Percentiles rank a stretch among this genome's conserved stretches.
Conservation (phyloP, 2,329 filamentous ascomycete species). For the Phialophora tarda region DNA sequence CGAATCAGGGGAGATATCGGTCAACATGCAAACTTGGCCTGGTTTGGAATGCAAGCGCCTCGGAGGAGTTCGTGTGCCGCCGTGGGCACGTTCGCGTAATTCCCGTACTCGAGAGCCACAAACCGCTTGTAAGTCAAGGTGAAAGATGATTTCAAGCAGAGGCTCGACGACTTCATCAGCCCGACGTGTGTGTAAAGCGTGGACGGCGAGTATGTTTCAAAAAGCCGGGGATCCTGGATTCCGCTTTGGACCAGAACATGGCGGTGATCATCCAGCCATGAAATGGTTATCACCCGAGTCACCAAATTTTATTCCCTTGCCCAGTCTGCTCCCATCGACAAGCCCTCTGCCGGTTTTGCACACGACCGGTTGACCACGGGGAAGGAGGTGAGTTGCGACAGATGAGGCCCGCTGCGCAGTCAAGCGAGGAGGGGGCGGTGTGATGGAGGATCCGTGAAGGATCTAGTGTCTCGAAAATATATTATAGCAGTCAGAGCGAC, state of each 20-base stretch:
- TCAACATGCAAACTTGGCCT: conserved; percentile 27
- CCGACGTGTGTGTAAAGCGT: background rate
- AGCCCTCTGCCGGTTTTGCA: background rate
- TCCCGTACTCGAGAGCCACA: conserved; percentile 14
- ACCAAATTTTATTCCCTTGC: conserved; percentile 10
- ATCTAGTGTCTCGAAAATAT: conserved; percentile 19
- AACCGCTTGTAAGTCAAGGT: background rate
- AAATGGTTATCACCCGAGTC: conserved; percentile 12
- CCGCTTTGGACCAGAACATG: conserved; percentile 32
- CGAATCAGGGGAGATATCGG: conserved; percentile 25
- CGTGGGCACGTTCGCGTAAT: conserved; percentile 8
- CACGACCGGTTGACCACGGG: conserved; percentile 1
- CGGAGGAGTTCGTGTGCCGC: conserved; percentile 12
- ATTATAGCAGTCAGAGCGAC: conserved; percentile 15
- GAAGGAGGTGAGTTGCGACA: conserved; percentile 8
- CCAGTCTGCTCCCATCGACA: background rate
- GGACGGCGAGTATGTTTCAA: conserved; percentile 10
- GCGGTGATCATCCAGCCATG: conserved; percentile 29
- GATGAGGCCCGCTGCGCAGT: conserved; percentile 13
- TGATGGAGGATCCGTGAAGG: conserved; percentile 17
- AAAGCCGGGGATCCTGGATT: conserved; percentile 20
- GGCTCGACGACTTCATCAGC: background rate
- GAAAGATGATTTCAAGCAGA: background rate
- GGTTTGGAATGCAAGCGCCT: conserved; percentile 25
- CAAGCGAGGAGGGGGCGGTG: conserved; percentile 21